A percentile compares a stretch with the other conserved stretches of the same genome.
Evolutionary conservation across 306 rosid species (phyloP).

Genomic region (Senna tora): DNA sequence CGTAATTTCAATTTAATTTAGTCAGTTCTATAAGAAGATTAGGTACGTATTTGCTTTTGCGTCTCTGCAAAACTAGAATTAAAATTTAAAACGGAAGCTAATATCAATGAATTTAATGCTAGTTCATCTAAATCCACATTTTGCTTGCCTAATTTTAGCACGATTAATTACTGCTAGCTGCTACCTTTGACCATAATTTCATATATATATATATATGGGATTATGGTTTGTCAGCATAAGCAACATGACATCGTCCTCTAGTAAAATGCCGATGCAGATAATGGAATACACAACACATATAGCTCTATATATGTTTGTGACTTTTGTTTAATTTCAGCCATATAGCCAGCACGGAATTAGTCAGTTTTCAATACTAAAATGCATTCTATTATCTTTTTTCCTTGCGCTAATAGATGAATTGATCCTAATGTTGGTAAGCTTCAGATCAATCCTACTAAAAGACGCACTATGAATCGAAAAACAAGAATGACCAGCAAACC

Average conservation of each 20-base stretch:
- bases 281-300: conserved; percentile 49
- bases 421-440: neutral
- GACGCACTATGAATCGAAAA: neutral
- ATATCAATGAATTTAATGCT: conserved; percentile 18
- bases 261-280: conserved; percentile 36
- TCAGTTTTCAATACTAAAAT: conserved; percentile 35
- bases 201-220: conserved; percentile 16
- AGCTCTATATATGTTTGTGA: conserved; percentile 19
- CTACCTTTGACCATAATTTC: conserved; percentile 3
- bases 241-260: neutral
- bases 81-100: neutral
- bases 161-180: too few species aligned
- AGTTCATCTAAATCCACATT: conserved; percentile 39
- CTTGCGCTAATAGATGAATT: neutral
- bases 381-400: conserved; percentile 1
- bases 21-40: neutral
- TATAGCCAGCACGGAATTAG: conserved; percentile 10
- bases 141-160: conserved; percentile 29
- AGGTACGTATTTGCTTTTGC: conserved; percentile 21
- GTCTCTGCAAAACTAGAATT: neutral
- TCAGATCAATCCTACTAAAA: neutral
- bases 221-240: conserved; percentile 42
- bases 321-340: neutral
- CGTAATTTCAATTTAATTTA: conserved; percentile 1
- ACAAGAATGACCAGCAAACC: neutral